Evolutionary conservation across 345 rosid species (phyloP).

Genomic region (Euphorbia tirucalli): DNA sequence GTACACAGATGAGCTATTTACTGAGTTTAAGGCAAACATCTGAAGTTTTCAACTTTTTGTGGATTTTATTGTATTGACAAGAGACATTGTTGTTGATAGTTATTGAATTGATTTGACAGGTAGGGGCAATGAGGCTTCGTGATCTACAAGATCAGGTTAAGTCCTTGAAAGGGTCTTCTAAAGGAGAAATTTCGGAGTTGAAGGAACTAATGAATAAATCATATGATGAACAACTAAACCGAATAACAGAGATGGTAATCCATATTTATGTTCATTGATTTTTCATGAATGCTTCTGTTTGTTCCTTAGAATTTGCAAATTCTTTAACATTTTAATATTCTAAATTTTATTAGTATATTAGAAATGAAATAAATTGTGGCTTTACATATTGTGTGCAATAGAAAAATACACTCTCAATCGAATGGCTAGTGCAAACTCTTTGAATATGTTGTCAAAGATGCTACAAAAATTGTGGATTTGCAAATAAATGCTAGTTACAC

Average conservation of each 20-base stretch:
- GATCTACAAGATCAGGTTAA: slow-evolving; percentile 63
- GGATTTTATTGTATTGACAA: background rate
- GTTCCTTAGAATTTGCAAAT: background rate
- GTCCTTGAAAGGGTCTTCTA: slow-evolving; percentile 55
- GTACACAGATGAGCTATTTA: slow-evolving; percentile 68
- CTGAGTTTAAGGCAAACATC: slow-evolving; percentile 53
- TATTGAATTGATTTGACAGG: slow-evolving; percentile 35
- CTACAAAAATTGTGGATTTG: no score
- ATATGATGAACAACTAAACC: slow-evolving; percentile 61
- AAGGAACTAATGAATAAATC: slow-evolving; percentile 58
- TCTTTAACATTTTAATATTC: background rate
- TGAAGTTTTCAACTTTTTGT: background rate
- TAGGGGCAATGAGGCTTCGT: slow-evolving; percentile 61
- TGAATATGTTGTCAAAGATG: no score
- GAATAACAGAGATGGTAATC: slow-evolving; percentile 64
- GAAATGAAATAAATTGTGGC: no score
- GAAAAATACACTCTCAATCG: no score
- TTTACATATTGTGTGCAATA: no score
- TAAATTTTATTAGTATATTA: background rate
- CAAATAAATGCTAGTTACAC: background rate
- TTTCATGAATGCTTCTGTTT: background rate
- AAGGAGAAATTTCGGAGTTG: slow-evolving; percentile 50
- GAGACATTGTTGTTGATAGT: background rate
- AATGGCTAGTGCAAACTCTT: no score
- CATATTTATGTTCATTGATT: background rate